Base-by-base conservation (phyloP, 768 basidiomycete species). In the Mycena belliarum region DNA sequence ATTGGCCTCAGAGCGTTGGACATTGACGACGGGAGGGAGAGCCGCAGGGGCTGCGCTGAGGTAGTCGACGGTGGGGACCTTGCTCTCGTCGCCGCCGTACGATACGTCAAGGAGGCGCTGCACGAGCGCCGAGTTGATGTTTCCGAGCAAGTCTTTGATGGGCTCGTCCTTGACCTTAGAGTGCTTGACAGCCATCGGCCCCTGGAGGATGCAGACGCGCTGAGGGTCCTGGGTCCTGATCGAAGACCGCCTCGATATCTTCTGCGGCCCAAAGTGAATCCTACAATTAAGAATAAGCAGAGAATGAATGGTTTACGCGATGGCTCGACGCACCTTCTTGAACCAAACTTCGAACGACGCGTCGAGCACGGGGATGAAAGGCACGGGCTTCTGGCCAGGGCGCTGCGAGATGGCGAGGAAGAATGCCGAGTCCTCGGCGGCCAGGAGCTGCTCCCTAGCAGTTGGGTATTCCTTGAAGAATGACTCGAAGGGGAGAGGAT, bases 141-240 rank as follows among this genome's bases (percentile, higher is more conserved):
- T 89, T 50, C 93, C 95, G 48, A 99, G 83, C 52, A 99, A 79
- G 28, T 96, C 91, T 65, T 88, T 91, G 71, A 98, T 89, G 8
- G 97, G 95, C 73, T 96, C 93, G 67, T 99, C 94, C 73, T 94
- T 96, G 67, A 86, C 77, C 40, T 78, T 85, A 9, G 93, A 86
- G 73, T 93, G 87, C 73, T 91, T 95, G 60, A 85, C 93, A 1
- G 97, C 95, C 48, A 99, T 89, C 15, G 97, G 97, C 21, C 97
- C 97, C 75, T 97, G 95, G 50, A 99, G 84, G 65, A 99, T 96
- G 69, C 94, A 96, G 25, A 98, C 95, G 60, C 97, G 89, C 73
- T 99, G 93, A 24, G 96, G 96, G 72, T 98, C n/a, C n/a, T n/a
- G n/a, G n/a, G n/a, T n/a, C 97, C 75, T 96, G 94, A 75, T 98